A percentile compares a stretch with the other conserved stretches of the same genome.
Conservation (phyloP, 1,284 basidiomycete species). For the Testicularia cyperi region DNA sequence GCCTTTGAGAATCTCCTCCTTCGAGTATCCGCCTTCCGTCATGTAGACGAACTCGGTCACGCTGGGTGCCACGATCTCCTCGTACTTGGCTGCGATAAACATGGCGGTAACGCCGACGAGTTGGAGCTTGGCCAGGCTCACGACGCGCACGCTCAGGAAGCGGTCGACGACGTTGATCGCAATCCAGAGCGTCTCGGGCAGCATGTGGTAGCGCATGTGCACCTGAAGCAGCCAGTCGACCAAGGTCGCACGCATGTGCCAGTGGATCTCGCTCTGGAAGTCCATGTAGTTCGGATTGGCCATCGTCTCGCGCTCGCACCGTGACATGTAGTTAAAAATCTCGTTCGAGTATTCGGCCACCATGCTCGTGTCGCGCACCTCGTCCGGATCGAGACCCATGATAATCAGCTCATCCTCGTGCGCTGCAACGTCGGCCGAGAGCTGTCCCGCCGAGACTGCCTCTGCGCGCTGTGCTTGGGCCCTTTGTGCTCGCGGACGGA, state of each 20-base stretch:
- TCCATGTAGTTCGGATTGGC: constrained; percentile 92
- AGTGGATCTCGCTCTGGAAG: constrained; percentile 89
- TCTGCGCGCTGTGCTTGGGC: constrained; percentile 45
- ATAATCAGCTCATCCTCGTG: constrained; percentile 54
- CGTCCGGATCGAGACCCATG: constrained; percentile 62
- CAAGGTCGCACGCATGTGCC: constrained; percentile 64
- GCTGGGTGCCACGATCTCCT: constrained; percentile 58
- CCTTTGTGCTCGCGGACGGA: constrained; percentile 38
- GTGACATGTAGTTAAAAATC: constrained; percentile 90
- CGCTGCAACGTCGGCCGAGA: constrained; percentile 46
- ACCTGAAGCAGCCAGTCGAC: constrained; percentile 68
- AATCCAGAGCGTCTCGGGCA: constrained; percentile 71
- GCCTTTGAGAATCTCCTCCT: constrained; percentile 89
- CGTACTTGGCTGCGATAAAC: constrained; percentile 70
- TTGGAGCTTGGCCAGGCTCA: constrained; percentile 69
- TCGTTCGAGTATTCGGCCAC: constrained; percentile 97
- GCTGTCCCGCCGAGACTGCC: constrained; percentile 43
- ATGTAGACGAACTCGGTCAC: constrained; percentile 66
- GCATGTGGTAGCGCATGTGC: constrained; percentile 70
- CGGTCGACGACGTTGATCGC: constrained; percentile 70
- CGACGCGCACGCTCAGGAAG: constrained; percentile 68
- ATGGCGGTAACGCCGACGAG: constrained; percentile 70
- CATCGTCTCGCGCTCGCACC: constrained; percentile 76
- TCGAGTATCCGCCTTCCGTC: constrained; percentile 82
- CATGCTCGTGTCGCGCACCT: constrained; percentile 91